These are phyloP conservation scores for Lipomyces yarrowii DNA, from an alignment of 1,139 yeast genomes.

Conservation along the genomic window DNA sequence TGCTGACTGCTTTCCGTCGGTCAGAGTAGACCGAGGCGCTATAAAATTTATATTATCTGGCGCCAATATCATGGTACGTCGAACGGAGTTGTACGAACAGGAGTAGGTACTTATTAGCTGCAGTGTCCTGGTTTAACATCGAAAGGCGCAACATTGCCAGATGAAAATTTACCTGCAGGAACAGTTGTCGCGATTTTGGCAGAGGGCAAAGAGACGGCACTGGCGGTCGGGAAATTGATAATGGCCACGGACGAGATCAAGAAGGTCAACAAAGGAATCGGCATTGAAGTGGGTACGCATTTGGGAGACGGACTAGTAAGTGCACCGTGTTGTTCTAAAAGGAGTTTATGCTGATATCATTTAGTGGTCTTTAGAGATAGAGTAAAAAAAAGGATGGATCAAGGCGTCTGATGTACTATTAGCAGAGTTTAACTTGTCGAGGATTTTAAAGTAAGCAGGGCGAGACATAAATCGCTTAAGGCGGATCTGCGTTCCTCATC, in stretches of 20 bases:
- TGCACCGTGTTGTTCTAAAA: not conserved
- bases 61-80: slow-evolving; percentile 77
- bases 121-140: slow-evolving; percentile 92
- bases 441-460: not conserved
- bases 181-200: slow-evolving; percentile 81
- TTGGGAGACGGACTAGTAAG: slow-evolving; percentile 77
- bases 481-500: too few species aligned
- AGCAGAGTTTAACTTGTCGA: not conserved
- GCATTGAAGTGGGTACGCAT: slow-evolving; percentile 81
- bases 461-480: too few species aligned
- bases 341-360: not conserved
- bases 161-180: slow-evolving; percentile 61
- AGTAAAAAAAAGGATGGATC: not conserved
- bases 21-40: slow-evolving; percentile 95
- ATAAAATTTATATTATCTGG: slow-evolving; percentile 92
- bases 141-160: slow-evolving; percentile 82
- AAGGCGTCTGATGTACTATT: not conserved
- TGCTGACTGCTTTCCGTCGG: slow-evolving; percentile 79
- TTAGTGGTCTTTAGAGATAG: slow-evolving; percentile 23
- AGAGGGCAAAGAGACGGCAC: slow-evolving; percentile 88
- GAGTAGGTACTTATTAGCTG: not conserved
- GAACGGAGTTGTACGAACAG: not conserved
- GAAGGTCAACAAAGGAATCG: slow-evolving; percentile 81
- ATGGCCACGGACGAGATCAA: slow-evolving; percentile 93
- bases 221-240: slow-evolving; percentile 82